Evolutionary conservation across 352 stramenopile species (phyloP).

Genomic region (Globisporangium splendens): DNA sequence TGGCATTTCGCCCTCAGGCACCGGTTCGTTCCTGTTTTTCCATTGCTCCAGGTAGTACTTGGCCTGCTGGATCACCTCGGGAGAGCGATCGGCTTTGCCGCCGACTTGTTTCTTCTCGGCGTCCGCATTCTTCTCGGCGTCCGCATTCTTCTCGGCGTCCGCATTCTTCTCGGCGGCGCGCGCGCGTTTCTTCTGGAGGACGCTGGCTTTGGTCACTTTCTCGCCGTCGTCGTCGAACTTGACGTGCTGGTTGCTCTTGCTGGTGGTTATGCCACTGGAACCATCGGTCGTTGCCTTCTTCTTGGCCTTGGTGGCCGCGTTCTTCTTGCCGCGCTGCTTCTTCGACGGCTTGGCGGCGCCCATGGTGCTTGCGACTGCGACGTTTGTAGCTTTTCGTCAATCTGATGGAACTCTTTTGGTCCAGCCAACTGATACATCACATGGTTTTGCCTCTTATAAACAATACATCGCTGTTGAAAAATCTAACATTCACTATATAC

Average conservation of each 20-base stretch:
- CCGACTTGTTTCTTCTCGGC: too few species aligned
- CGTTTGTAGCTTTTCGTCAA: constrained; percentile 3
- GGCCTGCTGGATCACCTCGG: constrained; percentile 76
- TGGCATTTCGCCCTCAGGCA: constrained; percentile 43
- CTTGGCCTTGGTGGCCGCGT: constrained; percentile 30
- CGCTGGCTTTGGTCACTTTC: constrained; percentile 20
- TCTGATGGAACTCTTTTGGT: constrained; percentile 1
- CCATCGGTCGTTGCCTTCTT: constrained; percentile 3
- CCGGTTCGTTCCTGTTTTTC: constrained; percentile 52
- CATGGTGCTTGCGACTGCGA: constrained; percentile 17
- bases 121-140: too few species aligned
- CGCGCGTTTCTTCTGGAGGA: constrained; percentile 47
- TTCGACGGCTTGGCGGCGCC: constrained; percentile 58
- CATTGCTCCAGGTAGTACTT: constrained; percentile 83
- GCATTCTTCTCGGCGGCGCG: constrained; percentile 9
- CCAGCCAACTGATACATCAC: constrained; percentile 4
- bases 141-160: constrained; percentile 22
- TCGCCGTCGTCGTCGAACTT: constrained; percentile 71
- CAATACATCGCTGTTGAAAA: too few species aligned
- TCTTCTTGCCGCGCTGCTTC: constrained; percentile 77
- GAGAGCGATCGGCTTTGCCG: constrained; percentile 66
- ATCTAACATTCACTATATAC: too few species aligned
- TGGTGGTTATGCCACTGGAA: constrained; percentile 19
- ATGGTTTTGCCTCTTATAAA: too few species aligned
- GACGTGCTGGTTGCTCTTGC: constrained; percentile 39